Evolutionary conservation across 768 basidiomycete genomes (phyloP).

Genomic region (Trametes punicea): DNA sequence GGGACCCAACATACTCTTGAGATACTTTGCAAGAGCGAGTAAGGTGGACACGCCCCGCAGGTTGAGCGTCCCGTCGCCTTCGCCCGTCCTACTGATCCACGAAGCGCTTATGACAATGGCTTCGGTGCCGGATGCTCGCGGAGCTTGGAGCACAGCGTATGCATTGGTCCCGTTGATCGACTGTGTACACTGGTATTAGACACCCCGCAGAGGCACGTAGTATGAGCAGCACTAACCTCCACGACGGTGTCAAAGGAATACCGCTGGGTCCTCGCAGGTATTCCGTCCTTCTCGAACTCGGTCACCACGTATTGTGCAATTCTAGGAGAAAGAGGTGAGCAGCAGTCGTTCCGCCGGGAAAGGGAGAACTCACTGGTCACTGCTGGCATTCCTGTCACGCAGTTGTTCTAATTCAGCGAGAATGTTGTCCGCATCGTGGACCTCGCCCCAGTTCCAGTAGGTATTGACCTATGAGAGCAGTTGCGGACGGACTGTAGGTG

Average conservation of each 20-base stretch:
- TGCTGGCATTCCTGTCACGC: conserved; percentile 59
- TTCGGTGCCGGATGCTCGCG: conserved; percentile 90
- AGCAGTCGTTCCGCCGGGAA: not conserved
- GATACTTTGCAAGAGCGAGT: conserved; percentile 76
- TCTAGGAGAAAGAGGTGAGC: conserved; percentile 38
- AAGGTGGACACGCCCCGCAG: conserved; percentile 85
- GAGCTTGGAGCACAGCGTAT: conserved; percentile 78
- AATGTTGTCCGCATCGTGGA: conserved; percentile 81
- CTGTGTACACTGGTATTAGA: conserved; percentile 32
- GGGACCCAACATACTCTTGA: conserved; percentile 58
- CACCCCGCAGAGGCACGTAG: not conserved
- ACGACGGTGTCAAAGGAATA: conserved; percentile 56
- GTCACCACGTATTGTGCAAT: conserved; percentile 57
- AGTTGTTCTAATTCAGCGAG: conserved; percentile 66
- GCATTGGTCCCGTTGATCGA: conserved; percentile 66
- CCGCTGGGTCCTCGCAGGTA: conserved; percentile 63
- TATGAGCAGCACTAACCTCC: conserved; percentile 40
- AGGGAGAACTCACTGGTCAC: conserved; percentile 56
- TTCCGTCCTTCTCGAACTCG: conserved; percentile 73
- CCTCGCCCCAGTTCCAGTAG: conserved; percentile 90
- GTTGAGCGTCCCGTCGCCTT: conserved; percentile 62
- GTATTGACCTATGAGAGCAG: conserved; percentile 67
- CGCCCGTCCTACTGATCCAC: conserved; percentile 70
- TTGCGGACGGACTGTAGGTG: not conserved
- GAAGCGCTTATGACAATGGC: conserved; percentile 90